These are phyloP conservation scores for Komagataea norvegica DNA, from an alignment of 1,139 yeast species.

Conservation along the genomic window DNA sequence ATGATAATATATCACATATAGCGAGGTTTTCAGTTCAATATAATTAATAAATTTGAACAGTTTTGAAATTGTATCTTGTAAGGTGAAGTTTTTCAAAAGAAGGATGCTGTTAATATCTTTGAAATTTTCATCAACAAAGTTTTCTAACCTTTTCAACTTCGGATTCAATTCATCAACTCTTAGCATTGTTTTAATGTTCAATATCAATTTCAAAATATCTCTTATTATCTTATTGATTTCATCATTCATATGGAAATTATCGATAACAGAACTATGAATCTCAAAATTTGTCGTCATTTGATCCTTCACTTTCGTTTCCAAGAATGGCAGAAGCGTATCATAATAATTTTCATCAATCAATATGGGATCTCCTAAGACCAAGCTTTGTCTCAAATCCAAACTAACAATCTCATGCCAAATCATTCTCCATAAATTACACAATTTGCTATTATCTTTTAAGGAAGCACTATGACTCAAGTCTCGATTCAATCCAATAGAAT, in stretches of 20 bases:
- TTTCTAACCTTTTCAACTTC: slow-evolving; percentile 21
- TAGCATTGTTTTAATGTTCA: slow-evolving; percentile 21
- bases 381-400: slow-evolving; percentile 34
- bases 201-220: slow-evolving; percentile 22
- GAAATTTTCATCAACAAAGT: slow-evolving; percentile 15
- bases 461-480: slow-evolving; percentile 39
- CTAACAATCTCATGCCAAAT: slow-evolving; percentile 47
- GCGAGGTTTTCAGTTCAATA: slow-evolving; percentile 24
- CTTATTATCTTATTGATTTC: slow-evolving; percentile 23
- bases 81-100: slow-evolving; percentile 14
- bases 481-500: slow-evolving; percentile 47
- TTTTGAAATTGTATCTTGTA: slow-evolving; percentile 20
- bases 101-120: slow-evolving; percentile 21
- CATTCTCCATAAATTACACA: slow-evolving; percentile 34
- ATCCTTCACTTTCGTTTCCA: slow-evolving; percentile 13
- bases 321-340: slow-evolving; percentile 38
- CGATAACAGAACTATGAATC: slow-evolving; percentile 22
- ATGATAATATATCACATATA: slow-evolving; percentile 25
- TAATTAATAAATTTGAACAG: slow-evolving; percentile 25
- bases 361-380: slow-evolving; percentile 40
- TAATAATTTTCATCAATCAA: slow-evolving; percentile 31
- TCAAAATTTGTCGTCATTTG: slow-evolving; percentile 14
- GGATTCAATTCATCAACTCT: slow-evolving; percentile 19
- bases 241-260: slow-evolving; percentile 20
- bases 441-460: slow-evolving; percentile 33